These are phyloP conservation scores for Penicillium sp. DNA, from an alignment of 2,329 filamentous ascomycete species.

Conservation along the genomic window DNA sequence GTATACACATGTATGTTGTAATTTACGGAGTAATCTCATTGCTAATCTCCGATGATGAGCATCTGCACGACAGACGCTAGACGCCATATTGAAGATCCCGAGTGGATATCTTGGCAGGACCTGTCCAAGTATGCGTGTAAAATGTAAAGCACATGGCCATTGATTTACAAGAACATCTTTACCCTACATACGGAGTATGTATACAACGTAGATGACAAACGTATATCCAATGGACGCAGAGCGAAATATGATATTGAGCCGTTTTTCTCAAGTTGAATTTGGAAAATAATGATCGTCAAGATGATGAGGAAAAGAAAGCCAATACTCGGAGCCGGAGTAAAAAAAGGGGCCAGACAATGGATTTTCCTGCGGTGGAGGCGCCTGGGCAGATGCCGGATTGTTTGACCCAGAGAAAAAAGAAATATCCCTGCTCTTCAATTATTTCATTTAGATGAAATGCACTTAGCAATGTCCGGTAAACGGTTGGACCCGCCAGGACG, in stretches of 20 bases:
- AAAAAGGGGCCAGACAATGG: slow-evolving; percentile 4
- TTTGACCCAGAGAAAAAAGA: background rate
- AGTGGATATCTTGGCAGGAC: slow-evolving; percentile 2
- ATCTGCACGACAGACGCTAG: slow-evolving; percentile 4
- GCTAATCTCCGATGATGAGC: slow-evolving; percentile 1
- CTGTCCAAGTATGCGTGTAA: background rate
- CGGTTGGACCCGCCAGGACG: slow-evolving; percentile 1
- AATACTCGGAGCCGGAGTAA: background rate
- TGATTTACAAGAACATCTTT: background rate
- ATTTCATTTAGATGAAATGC: slow-evolving; percentile 2
- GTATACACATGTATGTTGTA: background rate
- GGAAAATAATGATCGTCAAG: slow-evolving; percentile 1
- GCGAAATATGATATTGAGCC: background rate
- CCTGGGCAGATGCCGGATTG: background rate
- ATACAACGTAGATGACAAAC: background rate
- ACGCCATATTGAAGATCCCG: slow-evolving; percentile 1
- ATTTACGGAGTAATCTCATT: background rate
- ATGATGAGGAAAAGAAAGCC: background rate
- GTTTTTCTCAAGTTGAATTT: background rate
- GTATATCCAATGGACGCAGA: background rate
- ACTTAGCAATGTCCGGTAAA: background rate
- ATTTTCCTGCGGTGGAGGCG: background rate
- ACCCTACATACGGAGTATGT: too few species aligned
- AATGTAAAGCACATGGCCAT: background rate
- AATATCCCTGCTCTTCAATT: background rate